Conservation (phyloP, 805 yeast genomes). For the Candida fluviatilis region DNA sequence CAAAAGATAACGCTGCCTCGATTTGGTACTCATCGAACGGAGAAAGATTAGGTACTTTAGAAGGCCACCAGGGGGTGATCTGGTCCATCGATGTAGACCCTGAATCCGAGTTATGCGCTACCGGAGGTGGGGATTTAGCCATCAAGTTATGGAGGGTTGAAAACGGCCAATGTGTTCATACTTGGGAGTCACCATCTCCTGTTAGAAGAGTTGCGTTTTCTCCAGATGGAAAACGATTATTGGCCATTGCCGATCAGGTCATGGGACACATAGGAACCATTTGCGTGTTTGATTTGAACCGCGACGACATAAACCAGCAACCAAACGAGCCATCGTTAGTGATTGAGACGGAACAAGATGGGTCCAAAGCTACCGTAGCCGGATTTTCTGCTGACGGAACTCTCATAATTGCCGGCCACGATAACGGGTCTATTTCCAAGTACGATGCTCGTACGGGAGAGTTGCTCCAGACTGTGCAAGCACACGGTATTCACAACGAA, state of each 20-base stretch:
- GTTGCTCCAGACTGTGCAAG: conserved; percentile 49
- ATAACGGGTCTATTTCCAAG: conserved; percentile 80
- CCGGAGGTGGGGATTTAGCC: conserved; percentile 89
- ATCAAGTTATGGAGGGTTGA: conserved; percentile 80
- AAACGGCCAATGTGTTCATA: conserved; percentile 70
- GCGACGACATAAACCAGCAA: conserved; percentile 43
- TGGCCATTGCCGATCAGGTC: conserved; percentile 83
- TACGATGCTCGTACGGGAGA: conserved; percentile 76
- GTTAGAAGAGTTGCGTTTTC: conserved; percentile 86
- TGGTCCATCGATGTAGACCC: conserved; percentile 89
- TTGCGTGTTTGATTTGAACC: conserved; percentile 58
- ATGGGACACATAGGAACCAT: conserved; percentile 86
- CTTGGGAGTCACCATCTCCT: conserved; percentile 78
- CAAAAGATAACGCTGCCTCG: conserved; percentile 85
- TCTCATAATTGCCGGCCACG: conserved; percentile 81
- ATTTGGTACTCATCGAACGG: conserved; percentile 96
- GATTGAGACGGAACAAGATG: conserved; percentile 55
- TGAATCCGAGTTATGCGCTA: conserved; percentile 63
- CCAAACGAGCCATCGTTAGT: conserved; percentile 51
- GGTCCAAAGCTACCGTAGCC: conserved; percentile 71
- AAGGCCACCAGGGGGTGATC: conserved; percentile 83
- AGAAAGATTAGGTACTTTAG: conserved; percentile 91
- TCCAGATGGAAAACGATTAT: conserved; percentile 62
- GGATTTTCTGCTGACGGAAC: conserved; percentile 79
- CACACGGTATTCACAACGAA: conserved; percentile 65